phyloP scores from a whole-genome alignment of 257 asterid species.

The Euphrasia confusa region DNA sequence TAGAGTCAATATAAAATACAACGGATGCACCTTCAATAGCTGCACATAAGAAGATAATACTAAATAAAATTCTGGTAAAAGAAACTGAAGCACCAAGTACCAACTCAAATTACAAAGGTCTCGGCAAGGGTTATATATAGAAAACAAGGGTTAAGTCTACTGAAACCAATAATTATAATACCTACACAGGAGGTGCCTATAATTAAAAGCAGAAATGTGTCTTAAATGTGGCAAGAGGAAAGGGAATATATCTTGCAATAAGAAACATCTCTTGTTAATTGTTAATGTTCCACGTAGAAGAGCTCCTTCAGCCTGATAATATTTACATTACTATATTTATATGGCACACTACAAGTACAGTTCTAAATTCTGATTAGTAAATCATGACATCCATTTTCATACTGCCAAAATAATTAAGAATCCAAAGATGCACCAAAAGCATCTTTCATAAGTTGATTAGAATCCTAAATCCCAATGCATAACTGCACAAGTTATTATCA shows the following conservation, averaged over 20 bases:
- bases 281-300: not conserved
- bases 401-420: not conserved
- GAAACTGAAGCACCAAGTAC: not conserved
- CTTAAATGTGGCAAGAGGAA: not conserved
- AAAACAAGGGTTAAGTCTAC: constrained; percentile 6
- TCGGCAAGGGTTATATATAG: not conserved
- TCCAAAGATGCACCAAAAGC: not conserved
- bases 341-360: not conserved
- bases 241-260: constrained; percentile 11
- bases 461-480: constrained; percentile 8
- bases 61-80: constrained; percentile 1
- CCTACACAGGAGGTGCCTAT: constrained; percentile 8
- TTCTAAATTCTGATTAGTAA: not conserved
- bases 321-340: not conserved
- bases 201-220: constrained; percentile 4
- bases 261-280: constrained; percentile 7
- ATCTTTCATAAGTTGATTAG: not conserved
- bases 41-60: constrained; percentile 38
- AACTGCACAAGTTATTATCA: too few relatives aligned
- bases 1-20: constrained; percentile 60
- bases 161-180: constrained; percentile 3
- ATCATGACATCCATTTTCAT: not conserved
- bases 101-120: constrained; percentile 10
- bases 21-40: constrained; percentile 70
- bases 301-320: constrained; percentile 12